Base-by-base conservation (phyloP, 179 eudicot genomes). In the Beta macrorhiza region DNA sequence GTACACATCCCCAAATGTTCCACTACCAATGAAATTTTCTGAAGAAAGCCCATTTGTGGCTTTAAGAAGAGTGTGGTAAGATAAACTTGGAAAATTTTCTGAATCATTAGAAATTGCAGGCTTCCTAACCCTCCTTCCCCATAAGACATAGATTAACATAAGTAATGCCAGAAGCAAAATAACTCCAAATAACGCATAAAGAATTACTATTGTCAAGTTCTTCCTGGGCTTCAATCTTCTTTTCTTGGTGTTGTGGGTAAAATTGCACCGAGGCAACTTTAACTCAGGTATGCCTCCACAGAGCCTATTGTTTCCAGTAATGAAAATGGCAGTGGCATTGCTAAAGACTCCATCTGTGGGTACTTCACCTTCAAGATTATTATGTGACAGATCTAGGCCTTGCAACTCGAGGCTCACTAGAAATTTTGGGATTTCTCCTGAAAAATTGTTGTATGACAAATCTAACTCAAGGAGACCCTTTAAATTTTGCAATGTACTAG, bases 241-340 rank as follows among this genome's bases (percentile, higher is more conserved):
- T 8, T 10, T 72, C 29, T 8, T 10, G 8, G 29, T 17, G 20
- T 82, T 70, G 0, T 6, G 62, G 9, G 16, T 45, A 13, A 69
- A 51, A 65, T 14, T 73, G 77, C 89, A 88, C 5, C 1, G 52
- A 11, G 81, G 83, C 2, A 88, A 61, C 49, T 78, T 20, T 42
- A 86, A 59, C 59, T 75, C 32, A 2, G 71, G 75, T 20, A 82
- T 55, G 3, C 87, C 90, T 56, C 90, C 90, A 83, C 89, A 86
- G 0, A 88, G 84, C 62, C 55, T 55, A 20, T 19, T 49, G 25
- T 85, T 87, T 58, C 87, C 89, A 29, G 0, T 19, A 19, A 85
- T 1, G 5, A 70, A 83, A 16, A 83, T 5, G 10, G 59, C 80
- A 12, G 79, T 87, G 3, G 59, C 62, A 82, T 83, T 83, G 67